A percentile compares a stretch with the other conserved stretches of the same genome.
Evolutionary conservation across 2,329 filamentous ascomycete genomes (phyloP).

Genomic region (Xylariaceae sp.): DNA sequence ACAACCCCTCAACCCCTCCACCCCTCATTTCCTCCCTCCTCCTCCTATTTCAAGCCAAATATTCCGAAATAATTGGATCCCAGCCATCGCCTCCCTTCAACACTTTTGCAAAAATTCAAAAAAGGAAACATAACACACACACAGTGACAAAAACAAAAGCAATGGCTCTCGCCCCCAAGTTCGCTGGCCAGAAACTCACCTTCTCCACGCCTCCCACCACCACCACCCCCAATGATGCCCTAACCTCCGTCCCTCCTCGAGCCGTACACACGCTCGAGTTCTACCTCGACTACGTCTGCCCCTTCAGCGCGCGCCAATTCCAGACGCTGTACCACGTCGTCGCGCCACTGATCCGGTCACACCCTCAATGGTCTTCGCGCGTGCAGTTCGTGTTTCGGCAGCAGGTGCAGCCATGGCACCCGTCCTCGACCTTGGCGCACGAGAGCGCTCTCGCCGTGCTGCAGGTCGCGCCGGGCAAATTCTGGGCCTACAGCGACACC

Average conservation of each 20-base stretch:
- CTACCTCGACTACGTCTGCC: slow-evolving; percentile 88
- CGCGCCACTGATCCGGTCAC: slow-evolving; percentile 56
- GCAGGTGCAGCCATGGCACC: slow-evolving; percentile 94
- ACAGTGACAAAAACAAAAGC: slow-evolving; percentile 19
- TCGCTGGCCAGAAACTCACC: slow-evolving; percentile 63
- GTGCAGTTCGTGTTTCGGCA: slow-evolving; percentile 81
- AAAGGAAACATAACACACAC: no score
- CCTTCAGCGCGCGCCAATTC: slow-evolving; percentile 65
- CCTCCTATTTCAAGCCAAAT: no score
- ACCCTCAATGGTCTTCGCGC: slow-evolving; percentile 49
- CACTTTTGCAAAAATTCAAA: no score
- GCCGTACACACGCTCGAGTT: slow-evolving; percentile 61
- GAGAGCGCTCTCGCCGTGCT: slow-evolving; percentile 82
- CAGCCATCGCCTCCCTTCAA: no score
- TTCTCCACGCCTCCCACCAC: slow-evolving; percentile 37
- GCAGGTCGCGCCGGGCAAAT: slow-evolving; percentile 61
- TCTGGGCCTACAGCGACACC: slow-evolving; percentile 71
- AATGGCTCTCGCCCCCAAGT: slow-evolving; percentile 75
- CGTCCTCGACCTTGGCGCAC: slow-evolving; percentile 72
- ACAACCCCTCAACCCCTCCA: no score
- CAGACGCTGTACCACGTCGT: slow-evolving; percentile 65
- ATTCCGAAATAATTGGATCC: no score
- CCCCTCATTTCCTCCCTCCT: no score
- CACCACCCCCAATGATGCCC: slow-evolving; percentile 38
- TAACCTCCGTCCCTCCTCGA: no score